Base-by-base conservation (phyloP, 2,329 filamentous ascomycete genomes). In the Epichloe scottii region DNA sequence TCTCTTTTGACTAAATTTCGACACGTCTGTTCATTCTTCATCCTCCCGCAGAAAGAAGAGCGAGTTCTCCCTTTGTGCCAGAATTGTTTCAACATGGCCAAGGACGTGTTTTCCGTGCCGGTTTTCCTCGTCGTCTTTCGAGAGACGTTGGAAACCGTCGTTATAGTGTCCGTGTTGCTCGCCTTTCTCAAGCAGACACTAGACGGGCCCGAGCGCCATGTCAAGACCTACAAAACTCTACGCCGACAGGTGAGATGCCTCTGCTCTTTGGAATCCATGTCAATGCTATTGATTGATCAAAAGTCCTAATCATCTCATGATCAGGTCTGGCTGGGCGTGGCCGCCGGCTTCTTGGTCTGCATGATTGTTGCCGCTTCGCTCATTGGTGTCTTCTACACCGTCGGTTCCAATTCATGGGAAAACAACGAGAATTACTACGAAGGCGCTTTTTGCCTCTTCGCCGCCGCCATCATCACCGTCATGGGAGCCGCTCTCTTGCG, bases 81-180 rank as follows among this genome's bases (percentile, higher is more conserved):
- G 42, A 39, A n/a, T 10, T 12, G 10, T 26, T 15, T 15, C 51
- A 64, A 48, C 56, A 82, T 78, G 71, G 82, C 83, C 64, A 74
- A 77, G 54, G 78, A 85, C 63, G 81, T 89, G 52, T 89, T 89
- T 66, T 78, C 85, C 55, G 81, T 89, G 21, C 85, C 85, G 57
- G 80, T 95, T 51, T 95, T 95, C 72, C 90, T 95, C 71, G 87
- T 95, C 65, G 83, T 87, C 69, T 93, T 95, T 65, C 82, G 89
- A 62, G 89, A 95, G 70, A 81, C 82, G 41, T 72, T 95, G 46
- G 89, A 95, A 72, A 86, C 85, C 1, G 83, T 79, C 61, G 89
- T 95, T 62, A 87, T 95, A 59, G 81, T 94, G 55, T 91, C 89
- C 0, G 85, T 95, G n/a, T 73, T 95, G 35, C 77, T 95, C 40